These are phyloP conservation scores for Saururus chinensis DNA, from an alignment of 164 flowering plant genomes.

Conservation along the genomic window DNA sequence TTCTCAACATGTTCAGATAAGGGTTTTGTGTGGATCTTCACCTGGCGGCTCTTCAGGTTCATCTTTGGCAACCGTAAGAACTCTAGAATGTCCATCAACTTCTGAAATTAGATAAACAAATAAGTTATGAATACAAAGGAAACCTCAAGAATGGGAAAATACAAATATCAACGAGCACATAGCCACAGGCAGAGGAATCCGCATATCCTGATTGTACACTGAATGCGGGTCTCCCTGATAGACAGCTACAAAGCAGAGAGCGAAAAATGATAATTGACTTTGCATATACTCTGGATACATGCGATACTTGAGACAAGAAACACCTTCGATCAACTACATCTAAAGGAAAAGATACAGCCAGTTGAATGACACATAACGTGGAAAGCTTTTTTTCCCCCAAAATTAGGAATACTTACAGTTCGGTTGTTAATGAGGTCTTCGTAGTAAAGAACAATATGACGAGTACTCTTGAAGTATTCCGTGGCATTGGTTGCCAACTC, in stretches of 20 bases:
- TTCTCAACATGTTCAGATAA: conserved; percentile 57
- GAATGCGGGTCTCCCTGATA: too few species aligned
- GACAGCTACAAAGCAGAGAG: background rate
- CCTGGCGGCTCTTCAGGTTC: conserved; percentile 63
- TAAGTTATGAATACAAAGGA: background rate
- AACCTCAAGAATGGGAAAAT: background rate
- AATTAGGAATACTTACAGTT: conserved; percentile 21
- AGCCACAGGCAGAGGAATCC: too few species aligned
- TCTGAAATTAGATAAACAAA: conserved; percentile 31
- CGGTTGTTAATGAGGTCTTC: conserved; percentile 48
- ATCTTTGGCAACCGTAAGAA: conserved; percentile 56
- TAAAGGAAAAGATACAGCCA: too few species aligned
- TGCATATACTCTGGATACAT: background rate
- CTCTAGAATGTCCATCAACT: conserved; percentile 50
- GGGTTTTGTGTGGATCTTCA: conserved; percentile 82
- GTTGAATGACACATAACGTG: too few species aligned
- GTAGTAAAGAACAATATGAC: conserved; percentile 47
- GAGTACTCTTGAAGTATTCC: conserved; percentile 45
- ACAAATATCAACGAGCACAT: background rate
- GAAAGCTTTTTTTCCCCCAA: background rate
- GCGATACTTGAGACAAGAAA: background rate
- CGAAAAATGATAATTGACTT: background rate
- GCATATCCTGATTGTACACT: too few species aligned
- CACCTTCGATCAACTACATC: too few species aligned
- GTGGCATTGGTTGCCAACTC: conserved; percentile 28